phyloP scores from a whole-genome alignment of 2,329 filamentous ascomycete genomes.

The Cercospora citrullina region DNA sequence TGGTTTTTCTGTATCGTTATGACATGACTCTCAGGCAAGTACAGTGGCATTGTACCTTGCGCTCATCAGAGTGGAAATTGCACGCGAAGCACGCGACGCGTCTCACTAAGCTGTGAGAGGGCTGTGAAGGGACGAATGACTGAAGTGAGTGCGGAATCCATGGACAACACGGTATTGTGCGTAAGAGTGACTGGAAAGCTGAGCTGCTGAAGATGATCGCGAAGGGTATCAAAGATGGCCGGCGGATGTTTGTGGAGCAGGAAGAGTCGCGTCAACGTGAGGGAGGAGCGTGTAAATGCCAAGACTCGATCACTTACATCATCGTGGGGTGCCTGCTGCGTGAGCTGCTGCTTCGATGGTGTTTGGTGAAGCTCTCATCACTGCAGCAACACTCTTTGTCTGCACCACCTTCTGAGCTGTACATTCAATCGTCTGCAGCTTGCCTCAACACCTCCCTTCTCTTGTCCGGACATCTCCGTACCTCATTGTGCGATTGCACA shows the following conservation, averaged over 20 bases:
- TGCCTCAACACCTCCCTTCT: not conserved
- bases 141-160: not conserved
- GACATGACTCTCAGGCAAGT: no score
- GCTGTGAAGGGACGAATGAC: no score
- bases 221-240: not conserved
- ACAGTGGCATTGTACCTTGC: no score
- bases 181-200: not conserved
- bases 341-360: not conserved
- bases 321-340: not conserved
- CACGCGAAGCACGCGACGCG: not conserved
- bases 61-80: not conserved
- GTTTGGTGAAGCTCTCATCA: conserved; percentile 4
- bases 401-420: conserved; percentile 1
- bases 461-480: not conserved
- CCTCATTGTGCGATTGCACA: not conserved
- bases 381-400: not conserved
- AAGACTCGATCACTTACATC: not conserved
- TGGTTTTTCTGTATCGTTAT: no score
- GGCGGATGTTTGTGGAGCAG: not conserved
- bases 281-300: not conserved
- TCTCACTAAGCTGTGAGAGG: not conserved
- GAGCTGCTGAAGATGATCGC: not conserved
- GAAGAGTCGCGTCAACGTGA: not conserved
- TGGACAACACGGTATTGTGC: not conserved
- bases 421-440: not conserved